phyloP scores from a whole-genome alignment of 2,329 filamentous ascomycete species.

The Exophiala bonariae region DNA sequence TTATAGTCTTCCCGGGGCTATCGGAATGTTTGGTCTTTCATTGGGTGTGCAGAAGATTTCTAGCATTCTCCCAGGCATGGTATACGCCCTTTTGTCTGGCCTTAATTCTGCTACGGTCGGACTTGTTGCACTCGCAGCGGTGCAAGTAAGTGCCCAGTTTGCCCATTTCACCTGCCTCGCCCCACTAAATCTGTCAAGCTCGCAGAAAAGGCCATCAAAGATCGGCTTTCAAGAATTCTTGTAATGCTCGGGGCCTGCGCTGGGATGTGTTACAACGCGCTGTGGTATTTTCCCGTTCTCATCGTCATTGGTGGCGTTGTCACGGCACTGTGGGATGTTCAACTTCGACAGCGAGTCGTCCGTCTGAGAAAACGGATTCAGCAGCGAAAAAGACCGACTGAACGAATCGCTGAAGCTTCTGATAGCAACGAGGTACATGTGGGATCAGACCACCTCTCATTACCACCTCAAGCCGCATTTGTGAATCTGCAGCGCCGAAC shows the following conservation, averaged over 20 bases:
- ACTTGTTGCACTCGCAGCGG: constrained; percentile 68
- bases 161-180: neutral
- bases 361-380: constrained; percentile 22
- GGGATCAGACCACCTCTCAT: too few species aligned
- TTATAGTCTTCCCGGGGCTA: constrained; percentile 66
- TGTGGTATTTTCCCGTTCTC: constrained; percentile 74
- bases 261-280: constrained; percentile 67
- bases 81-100: constrained; percentile 69
- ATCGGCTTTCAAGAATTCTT: constrained; percentile 61
- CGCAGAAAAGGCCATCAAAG: constrained; percentile 66
- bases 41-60: constrained; percentile 64
- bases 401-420: neutral
- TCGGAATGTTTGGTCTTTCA: constrained; percentile 69
- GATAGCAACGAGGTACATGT: too few species aligned
- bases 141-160: constrained; percentile 39
- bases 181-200: constrained; percentile 43
- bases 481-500: neutral
- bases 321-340: constrained; percentile 58
- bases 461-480: too few species aligned
- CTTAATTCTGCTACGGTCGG: constrained; percentile 73
- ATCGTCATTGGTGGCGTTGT: constrained; percentile 57
- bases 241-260: constrained; percentile 65
- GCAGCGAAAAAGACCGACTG: neutral
- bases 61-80: constrained; percentile 59
- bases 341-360: constrained; percentile 52